phyloP scores from a whole-genome alignment of 192 early-diverging fungal species.

The Polychytrium aggregatum region DNA sequence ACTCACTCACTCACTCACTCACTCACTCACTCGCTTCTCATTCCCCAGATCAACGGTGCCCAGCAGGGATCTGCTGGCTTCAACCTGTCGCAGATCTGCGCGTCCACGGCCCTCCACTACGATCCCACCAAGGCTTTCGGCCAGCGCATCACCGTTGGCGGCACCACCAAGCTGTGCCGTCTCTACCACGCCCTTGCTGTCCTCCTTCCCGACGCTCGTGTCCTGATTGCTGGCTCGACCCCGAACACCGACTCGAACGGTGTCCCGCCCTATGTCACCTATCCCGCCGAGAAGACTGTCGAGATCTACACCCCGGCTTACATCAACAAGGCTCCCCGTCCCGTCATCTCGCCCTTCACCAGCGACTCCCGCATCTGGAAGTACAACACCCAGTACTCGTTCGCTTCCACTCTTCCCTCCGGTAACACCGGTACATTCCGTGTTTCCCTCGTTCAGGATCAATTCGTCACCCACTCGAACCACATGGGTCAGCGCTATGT shows the following conservation, averaged over 20 bases:
- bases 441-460: too few relatives aligned
- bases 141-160: constrained; percentile 26
- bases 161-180: constrained; percentile 37
- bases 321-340: background rate
- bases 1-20: too few relatives aligned
- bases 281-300: constrained; percentile 5
- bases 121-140: constrained; percentile 27
- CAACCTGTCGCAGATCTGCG: constrained; percentile 13
- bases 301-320: constrained; percentile 16
- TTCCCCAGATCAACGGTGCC: constrained; percentile 49
- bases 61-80: constrained; percentile 41
- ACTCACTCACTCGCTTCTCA: constrained; percentile 26
- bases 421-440: too few relatives aligned
- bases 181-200: constrained; percentile 47
- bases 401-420: too few relatives aligned
- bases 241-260: constrained; percentile 23
- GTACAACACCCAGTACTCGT: background rate
- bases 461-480: constrained; percentile 11
- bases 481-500: constrained; percentile 9
- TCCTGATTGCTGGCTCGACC: constrained; percentile 48
- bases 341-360: background rate
- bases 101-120: constrained; percentile 40
- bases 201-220: constrained; percentile 38
- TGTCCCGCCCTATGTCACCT: background rate
- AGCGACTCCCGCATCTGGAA: background rate